A percentile compares a stretch with the other conserved stretches of the same genome.
These are phyloP conservation scores for Chalaropsis thielavioides DNA, from an alignment of 2,329 filamentous ascomycete genomes.

Conservation along the genomic window DNA sequence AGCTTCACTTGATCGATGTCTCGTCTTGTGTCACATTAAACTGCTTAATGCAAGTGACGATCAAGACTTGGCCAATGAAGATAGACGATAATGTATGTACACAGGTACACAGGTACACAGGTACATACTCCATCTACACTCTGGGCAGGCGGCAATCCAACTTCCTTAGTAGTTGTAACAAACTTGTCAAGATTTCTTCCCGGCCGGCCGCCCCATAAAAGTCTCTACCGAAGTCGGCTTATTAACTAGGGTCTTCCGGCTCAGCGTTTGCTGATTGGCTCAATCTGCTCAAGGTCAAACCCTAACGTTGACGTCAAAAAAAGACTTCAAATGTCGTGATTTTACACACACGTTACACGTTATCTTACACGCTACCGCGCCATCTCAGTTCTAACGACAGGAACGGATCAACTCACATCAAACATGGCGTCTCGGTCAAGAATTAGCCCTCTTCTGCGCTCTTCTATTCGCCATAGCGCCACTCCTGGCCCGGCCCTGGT, in stretches of 20 bases:
- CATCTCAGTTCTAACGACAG: neutral
- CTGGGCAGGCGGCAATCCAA: no score
- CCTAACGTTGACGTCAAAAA: neutral
- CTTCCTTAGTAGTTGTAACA: no score
- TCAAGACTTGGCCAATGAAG: neutral
- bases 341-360: neutral
- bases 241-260: neutral
- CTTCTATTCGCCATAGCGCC: conserved; percentile 1
- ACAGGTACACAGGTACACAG: neutral
- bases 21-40: neutral
- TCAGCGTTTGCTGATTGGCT: neutral
- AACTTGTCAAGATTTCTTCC: no score
- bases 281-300: neutral
- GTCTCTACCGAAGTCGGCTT: neutral
- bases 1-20: conserved; percentile 1
- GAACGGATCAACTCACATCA: neutral
- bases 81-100: neutral
- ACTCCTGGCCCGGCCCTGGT: neutral
- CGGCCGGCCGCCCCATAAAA: neutral
- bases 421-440: conserved; percentile 12
- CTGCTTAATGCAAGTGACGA: neutral
- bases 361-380: neutral
- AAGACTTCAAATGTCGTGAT: conserved; percentile 1
- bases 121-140: no score
- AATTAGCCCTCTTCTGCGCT: conserved; percentile 12